A percentile compares a stretch with the other conserved stretches of the same genome.
Evolutionary conservation across 2,329 filamentous ascomycete genomes (phyloP).

Genomic region (Albophoma yamanashiensis): DNA sequence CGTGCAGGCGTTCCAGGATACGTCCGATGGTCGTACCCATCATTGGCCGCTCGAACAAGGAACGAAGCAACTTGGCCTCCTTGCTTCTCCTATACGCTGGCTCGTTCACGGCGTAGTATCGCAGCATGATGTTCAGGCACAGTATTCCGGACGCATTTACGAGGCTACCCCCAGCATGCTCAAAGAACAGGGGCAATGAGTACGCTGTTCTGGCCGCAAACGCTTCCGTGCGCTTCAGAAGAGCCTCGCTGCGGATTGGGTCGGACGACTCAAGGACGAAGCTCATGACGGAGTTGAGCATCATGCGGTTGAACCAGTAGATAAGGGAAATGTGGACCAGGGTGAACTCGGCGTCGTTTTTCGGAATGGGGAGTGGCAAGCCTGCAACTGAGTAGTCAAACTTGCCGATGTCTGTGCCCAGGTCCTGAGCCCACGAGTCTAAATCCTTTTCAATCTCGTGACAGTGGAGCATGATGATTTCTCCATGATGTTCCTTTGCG

Average conservation of each 20-base stretch:
- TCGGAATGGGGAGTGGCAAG: not conserved
- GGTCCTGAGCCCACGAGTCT: not conserved
- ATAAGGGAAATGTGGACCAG: not conserved
- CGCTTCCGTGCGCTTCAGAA: not conserved
- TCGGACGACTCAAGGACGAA: not conserved
- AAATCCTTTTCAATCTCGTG: not conserved
- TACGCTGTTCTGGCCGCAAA: not conserved
- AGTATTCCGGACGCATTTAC: not conserved
- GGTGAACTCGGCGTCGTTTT: not conserved
- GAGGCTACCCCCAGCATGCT: not conserved
- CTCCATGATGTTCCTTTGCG: not conserved
- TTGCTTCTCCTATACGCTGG: not conserved
- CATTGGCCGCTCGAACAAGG: not conserved
- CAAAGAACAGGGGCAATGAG: not conserved
- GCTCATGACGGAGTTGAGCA: not conserved
- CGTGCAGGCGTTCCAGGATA: not conserved
- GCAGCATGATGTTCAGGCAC: not conserved
- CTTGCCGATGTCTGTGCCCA: not conserved
- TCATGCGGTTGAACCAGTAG: not conserved
- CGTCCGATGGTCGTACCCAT: not conserved
- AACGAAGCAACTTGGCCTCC: not conserved
- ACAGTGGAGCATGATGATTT: not conserved
- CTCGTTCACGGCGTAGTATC: not conserved
- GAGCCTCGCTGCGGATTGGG: not conserved
- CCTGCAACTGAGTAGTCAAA: not conserved